phyloP scores from a whole-genome alignment of 495 filamentous ascomycete species.

The Neurospora tetrasperma region DNA sequence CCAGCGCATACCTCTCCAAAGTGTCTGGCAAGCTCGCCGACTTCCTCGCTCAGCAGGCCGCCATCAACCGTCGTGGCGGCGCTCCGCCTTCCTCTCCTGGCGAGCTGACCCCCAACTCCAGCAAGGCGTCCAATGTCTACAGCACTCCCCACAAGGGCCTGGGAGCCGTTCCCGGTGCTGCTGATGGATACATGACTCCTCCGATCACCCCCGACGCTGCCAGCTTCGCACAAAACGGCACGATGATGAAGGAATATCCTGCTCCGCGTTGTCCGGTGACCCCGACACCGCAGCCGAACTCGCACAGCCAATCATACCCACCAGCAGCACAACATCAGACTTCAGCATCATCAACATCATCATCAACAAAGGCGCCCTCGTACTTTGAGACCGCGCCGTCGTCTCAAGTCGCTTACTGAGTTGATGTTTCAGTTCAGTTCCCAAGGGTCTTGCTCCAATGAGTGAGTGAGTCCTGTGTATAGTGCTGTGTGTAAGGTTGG shows the following conservation, averaged over 20 bases:
- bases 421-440: neutral
- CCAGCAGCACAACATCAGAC: conserved; percentile 14
- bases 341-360: neutral
- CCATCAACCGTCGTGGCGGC: conserved; percentile 47
- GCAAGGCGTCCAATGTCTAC: conserved; percentile 49
- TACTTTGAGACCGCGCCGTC: conserved; percentile 17
- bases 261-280: conserved; percentile 43
- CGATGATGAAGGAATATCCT: conserved; percentile 36
- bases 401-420: neutral
- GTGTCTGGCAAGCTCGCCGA: conserved; percentile 74
- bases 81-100: conserved; percentile 60
- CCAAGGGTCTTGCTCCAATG: neutral
- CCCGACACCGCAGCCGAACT: conserved; percentile 34
- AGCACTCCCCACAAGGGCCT: conserved; percentile 81
- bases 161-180: conserved; percentile 48
- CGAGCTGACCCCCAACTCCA: conserved; percentile 35
- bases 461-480: neutral
- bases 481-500: neutral
- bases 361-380: conserved; percentile 14
- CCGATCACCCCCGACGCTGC: conserved; percentile 90
- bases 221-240: conserved; percentile 40
- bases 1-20: conserved; percentile 64
- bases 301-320: conserved; percentile 14
- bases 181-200: conserved; percentile 82
- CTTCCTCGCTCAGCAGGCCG: conserved; percentile 77